Conservation (phyloP, 2,329 filamentous ascomycete genomes). For the Corinectria fuckeliana region DNA sequence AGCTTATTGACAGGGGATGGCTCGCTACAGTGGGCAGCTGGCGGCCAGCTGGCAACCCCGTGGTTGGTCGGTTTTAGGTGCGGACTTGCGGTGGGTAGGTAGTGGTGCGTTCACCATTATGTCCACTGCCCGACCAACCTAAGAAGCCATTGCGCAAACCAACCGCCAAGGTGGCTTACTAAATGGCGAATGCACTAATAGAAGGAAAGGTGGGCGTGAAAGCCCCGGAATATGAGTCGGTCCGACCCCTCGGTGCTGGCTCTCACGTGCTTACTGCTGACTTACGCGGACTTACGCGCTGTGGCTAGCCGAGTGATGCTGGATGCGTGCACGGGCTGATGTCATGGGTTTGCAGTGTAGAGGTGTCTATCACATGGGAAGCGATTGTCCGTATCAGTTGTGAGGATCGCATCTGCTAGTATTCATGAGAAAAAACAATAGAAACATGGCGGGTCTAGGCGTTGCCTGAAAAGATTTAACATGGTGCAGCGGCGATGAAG, state of each 20-base stretch:
- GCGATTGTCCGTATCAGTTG: constrained; percentile 13
- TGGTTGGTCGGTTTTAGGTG: constrained; percentile 3
- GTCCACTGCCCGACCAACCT: too few species aligned
- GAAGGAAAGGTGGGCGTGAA: neutral
- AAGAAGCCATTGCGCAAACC: neutral
- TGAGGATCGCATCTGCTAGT: neutral
- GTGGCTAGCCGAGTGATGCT: neutral
- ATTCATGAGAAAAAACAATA: too few species aligned
- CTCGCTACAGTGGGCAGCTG: neutral
- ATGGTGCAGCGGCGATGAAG: too few species aligned
- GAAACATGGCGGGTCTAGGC: too few species aligned
- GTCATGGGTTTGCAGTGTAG: constrained; percentile 24
- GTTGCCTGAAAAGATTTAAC: too few species aligned
- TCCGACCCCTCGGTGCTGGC: constrained; percentile 1
- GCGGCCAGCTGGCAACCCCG: constrained; percentile 11
- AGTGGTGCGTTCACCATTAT: neutral
- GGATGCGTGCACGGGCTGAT: constrained; percentile 25
- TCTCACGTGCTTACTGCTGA: constrained; percentile 30
- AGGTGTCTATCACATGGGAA: constrained; percentile 27
- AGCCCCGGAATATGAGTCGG: constrained; percentile 4
- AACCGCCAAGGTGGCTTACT: neutral
- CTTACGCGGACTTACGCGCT: neutral
- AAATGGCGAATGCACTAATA: too few species aligned
- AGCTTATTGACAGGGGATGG: neutral
- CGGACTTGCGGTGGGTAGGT: neutral